Evolutionary conservation across 352 stramenopile genomes (phyloP), one percentile per base, ranked within the genome.

Genomic region (Phytophthora cactorum): DNA sequence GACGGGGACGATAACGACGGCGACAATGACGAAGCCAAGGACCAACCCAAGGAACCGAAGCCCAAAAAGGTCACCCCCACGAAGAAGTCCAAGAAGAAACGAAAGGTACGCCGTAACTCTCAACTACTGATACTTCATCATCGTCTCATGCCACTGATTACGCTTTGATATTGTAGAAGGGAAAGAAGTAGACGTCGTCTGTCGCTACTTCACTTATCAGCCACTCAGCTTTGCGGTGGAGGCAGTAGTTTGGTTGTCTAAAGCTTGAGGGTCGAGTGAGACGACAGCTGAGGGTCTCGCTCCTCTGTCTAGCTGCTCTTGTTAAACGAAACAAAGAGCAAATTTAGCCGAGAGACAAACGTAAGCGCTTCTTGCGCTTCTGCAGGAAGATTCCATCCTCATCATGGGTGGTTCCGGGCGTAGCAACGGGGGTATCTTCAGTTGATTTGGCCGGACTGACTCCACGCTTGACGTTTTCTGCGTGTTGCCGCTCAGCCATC

Each of bases 21-120:
- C 28, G 55, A 70, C 3, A 59, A 63, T 36, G 66, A 69, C 45
- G 38, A 67, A 22, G 34, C 44, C 14, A 67, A 68, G 43, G 56
- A 52, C 27, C 70, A 80, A n/a, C 55, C 66, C 29, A 63, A 74
- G 17, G 34, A 73, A n/a, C 45, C 66, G 0, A 66, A 78, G 15
- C 34, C 63, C 28, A 80, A 75, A 39, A 71, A 70, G 22, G 74
- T 67, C 41, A 71, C 72, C 7, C 64, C 67, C n/a, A 81, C 72
- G 55, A 83, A 82, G 55, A 88, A 86, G 60, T 76, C 72, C n/a
- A 89, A 86, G 68, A 87, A 86, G 66, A 91, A 91, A 78, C 86
- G 84, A 82, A 89, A 89, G 75, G 78, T 85, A 53, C 29, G 71
- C 53, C 63, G 49, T 22, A 47, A 46, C 29, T 50, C 43, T 45